Evolutionary conservation across 2,329 filamentous ascomycete genomes (phyloP), one percentile per base, ranked within the genome.

Genomic region (Cucurbitaria berberidis): DNA sequence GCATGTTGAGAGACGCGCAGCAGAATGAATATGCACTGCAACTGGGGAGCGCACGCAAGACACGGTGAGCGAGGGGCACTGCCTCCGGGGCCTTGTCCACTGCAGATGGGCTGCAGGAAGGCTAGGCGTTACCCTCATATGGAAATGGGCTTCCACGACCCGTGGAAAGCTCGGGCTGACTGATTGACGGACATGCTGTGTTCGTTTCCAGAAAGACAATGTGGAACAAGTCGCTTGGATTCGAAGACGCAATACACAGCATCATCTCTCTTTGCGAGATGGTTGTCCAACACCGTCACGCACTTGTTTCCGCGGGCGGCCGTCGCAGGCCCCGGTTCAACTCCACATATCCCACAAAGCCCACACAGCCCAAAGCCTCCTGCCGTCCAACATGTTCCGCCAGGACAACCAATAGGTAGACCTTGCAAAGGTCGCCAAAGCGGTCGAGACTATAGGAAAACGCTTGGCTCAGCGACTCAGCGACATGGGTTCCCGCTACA

Each of bases 21-120:
- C 56, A 34, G 29, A n/a, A n/a, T n/a, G n/a, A n/a, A n/a, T n/a
- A n/a, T n/a, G n/a, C n/a, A n/a, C n/a, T n/a, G n/a, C n/a, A n/a
- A n/a, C n/a, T n/a, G n/a, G n/a, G 29, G 35, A 34, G 21, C 42
- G 44, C 42, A 45, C n/a, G n/a, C n/a, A n/a, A n/a, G n/a, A 57
- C 44, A 51, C 60, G 55, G 61, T 62, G 55, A 58, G 47, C 42
- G 32, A 49, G n/a, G n/a, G n/a, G n/a, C n/a, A n/a, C n/a, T n/a
- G n/a, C n/a, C n/a, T n/a, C n/a, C n/a, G n/a, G n/a, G n/a, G n/a
- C n/a, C n/a, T n/a, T n/a, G n/a, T n/a, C n/a, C n/a, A n/a, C n/a
- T n/a, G n/a, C n/a, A n/a, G n/a, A n/a, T n/a, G n/a, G n/a, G n/a
- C n/a, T n/a, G n/a, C n/a, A n/a, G n/a, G n/a, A n/a, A n/a, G n/a